phyloP scores from a whole-genome alignment of 441 rosid species.

The Mallotus japonicus region DNA sequence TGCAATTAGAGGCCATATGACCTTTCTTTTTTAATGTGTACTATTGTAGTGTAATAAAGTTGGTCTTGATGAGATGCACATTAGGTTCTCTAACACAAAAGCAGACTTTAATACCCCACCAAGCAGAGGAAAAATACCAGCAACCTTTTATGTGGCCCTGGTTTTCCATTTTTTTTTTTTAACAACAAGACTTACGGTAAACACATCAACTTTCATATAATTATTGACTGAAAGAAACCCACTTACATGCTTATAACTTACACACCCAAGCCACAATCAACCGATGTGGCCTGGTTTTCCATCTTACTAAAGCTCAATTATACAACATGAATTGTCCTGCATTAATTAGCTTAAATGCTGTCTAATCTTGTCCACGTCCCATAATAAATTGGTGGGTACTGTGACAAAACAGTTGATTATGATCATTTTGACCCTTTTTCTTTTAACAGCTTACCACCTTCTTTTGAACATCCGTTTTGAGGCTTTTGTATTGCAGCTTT shows the following conservation, averaged over 20 bases:
- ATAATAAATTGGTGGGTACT: not conserved
- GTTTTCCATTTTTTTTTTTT: not conserved
- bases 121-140: not conserved
- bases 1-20: not conserved
- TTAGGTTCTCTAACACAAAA: not conserved
- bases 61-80: not conserved
- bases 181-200: too few species aligned
- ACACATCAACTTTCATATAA: too few species aligned
- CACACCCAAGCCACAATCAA: too few species aligned
- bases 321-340: not conserved
- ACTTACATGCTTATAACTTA: too few species aligned
- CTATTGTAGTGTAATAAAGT: not conserved
- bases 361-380: not conserved
- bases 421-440: not conserved
- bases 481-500: too few species aligned
- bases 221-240: too few species aligned
- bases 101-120: not conserved
- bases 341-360: not conserved
- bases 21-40: not conserved
- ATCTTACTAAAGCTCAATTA: conserved; percentile 1
- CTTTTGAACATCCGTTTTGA: not conserved
- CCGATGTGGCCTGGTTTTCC: too few species aligned
- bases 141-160: not conserved
- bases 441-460: not conserved
- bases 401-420: not conserved